Base-by-base conservation (phyloP, 2,329 filamentous ascomycete species). In the Claviceps lovelessii region DNA sequence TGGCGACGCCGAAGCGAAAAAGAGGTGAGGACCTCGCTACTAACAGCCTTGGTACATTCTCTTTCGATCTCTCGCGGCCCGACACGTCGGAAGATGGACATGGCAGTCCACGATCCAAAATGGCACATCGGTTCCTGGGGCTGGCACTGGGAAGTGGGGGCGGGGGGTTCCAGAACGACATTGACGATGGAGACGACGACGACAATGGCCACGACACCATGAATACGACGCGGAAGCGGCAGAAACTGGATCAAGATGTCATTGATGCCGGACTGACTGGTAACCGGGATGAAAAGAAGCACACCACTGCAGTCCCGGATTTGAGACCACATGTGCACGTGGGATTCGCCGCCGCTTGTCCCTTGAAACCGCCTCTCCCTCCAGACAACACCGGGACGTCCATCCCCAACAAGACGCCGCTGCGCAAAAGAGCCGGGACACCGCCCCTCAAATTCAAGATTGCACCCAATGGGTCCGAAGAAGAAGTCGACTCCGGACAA, bases 71-170 rank as follows among this genome's bases (percentile, higher is more conserved):
- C 48, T 54, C 67, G 58, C 59, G 58, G 5, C 56, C 64, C 56
- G 55, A 66, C 41, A 54, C 62, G 33, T 57, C 65, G 45, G 72
- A 76, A 35, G 76, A 77, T 52, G 77, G 76, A 56, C 73, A 68
- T 61, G 71, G 66, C 58, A 81, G 78, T 58, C 77, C 78, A n/a
- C 71, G 73, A 54, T 74, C 74, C 46, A 73, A 67, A 54, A 76
- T 81, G 45, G 75, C 73, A 44, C 73, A 76, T 62, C 71, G 71
- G 61, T 79, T 81, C 65, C 70, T 72, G 52, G 73, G 76, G 55
- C 70, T 81, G 52, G 73, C 69, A 15, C 65, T 81, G 54, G 68
- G 63, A 60, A 63, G 66, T 63, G 75, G 74, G 70, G 74, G 71
- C 67, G 75, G 73, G 72, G 73, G 59, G 31, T 3, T 23, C 23